Base-by-base conservation (phyloP, 2,329 filamentous ascomycete genomes). In the Colletotrichum lupini region DNA sequence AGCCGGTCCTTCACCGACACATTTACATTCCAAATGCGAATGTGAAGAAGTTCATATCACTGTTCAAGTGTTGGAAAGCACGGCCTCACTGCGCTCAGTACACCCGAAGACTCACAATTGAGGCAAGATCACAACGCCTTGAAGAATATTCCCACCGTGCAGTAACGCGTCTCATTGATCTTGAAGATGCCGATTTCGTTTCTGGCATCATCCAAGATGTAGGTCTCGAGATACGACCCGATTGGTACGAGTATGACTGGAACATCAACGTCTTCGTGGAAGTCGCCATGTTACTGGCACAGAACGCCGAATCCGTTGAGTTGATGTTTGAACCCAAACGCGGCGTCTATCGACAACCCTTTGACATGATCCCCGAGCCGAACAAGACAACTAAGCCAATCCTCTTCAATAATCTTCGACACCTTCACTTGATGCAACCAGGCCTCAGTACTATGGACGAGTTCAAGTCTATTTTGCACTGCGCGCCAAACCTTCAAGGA, bases 281-380 rank as follows among this genome's bases (percentile, higher is more conserved):
- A 30, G 26, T 72, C 22, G 69, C 30, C 37, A 37, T 72, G 58
- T 42, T 72, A 11, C 24, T 30, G 22, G 69, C 69, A 0, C 52
- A n/a, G 16, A 56, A 49, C 28, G 59, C 24, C 16, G 57, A 24
- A 19, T 52, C 28, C 19, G 55, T 68, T 5, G 65, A 63, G 30
- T 7, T 72, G 37, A 30, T 63, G 11, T 62, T 68, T 22, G 24
- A 14, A 53, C 22, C 37, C 46, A 32, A 61, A 22, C 28, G 37
- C 30, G 69, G 69, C 5, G 63, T 72, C 22, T 72, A 68, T 24
- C 69, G 69, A 12, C 57, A 46, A 16, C 24, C 69, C 6, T 72
- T 72, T 53, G 65, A 68, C 14, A 32, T 58, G 49, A 56, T 72
- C 11, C 28, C 57, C 9, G 63, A 55, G 12, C 49, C 35, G 7